These are phyloP conservation scores for Paraurostyla sp. DNA, from an alignment of 73 alveolate species.

Conservation along the genomic window DNA sequence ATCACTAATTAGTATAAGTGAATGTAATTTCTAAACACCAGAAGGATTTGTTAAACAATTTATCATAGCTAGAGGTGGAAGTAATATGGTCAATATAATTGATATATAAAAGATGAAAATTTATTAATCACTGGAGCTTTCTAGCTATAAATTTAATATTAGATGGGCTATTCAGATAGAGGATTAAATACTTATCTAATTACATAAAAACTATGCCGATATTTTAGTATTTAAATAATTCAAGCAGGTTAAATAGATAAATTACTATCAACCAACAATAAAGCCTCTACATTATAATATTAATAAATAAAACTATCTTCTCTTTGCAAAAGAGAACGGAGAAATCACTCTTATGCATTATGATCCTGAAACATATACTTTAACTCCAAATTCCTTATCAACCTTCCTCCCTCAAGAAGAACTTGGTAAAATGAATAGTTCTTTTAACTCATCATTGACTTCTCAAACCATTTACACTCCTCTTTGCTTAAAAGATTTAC, in stretches of 20 bases:
- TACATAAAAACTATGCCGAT: neutral
- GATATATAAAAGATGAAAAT: neutral
- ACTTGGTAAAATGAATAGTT: neutral
- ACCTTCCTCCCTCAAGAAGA: too few species aligned
- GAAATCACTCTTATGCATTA: too few species aligned
- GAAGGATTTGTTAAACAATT: neutral
- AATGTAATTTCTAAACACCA: neutral
- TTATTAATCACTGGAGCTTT: neutral
- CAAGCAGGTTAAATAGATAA: neutral
- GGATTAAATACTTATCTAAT: neutral
- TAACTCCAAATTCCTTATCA: too few species aligned
- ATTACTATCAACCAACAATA: neutral
- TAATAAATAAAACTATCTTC: too few species aligned
- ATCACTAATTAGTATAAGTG: neutral
- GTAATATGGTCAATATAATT: neutral
- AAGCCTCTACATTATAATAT: neutral
- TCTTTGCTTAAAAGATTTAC: conserved; percentile 7
- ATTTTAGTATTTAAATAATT: neutral
- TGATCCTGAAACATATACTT: too few species aligned
- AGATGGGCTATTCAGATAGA: conserved; percentile 21
- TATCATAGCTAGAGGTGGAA: neutral
- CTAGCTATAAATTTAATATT: neutral
- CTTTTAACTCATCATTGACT: neutral
- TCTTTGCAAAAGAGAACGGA: too few species aligned
- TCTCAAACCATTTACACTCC: neutral